Base-by-base conservation (phyloP, 441 rosid species). In the Biscutella laevigata region DNA sequence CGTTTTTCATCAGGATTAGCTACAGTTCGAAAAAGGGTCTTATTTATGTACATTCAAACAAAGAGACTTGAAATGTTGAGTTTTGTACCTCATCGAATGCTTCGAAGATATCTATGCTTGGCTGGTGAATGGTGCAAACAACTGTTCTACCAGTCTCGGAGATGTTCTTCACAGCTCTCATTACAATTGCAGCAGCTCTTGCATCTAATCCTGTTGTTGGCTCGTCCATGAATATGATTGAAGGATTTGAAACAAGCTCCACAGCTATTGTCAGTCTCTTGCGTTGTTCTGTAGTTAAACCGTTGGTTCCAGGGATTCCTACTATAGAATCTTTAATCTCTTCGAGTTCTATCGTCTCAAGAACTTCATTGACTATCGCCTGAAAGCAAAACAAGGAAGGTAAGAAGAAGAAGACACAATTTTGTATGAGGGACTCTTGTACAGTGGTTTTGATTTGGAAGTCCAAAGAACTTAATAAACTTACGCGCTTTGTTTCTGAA, bases 91-190 rank as follows among this genome's bases (percentile, higher is more conserved):
- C 80, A 14, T 76, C 78, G 53, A 77, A 77, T 4, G 77, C 66
- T 53, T 75, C 83, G 15, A 77, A 75, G 14, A 77, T 66, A 33
- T 77, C 82, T 9, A 71, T 71, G 41, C 85, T 57, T 2, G 82
- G 80, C 32, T 80, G 80, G 64, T 80, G 85, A 54, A 80, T 77
- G 2, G 85, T 80, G 75, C 82, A 77, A 8, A 77, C 80, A 20
- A 64, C 64, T 14, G 85, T 80, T 33, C 85, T 61, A 0, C 85
- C 80, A 2, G 78, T 77, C 22, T 40, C 62, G 8, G 71, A 66
- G 0, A 74, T 75, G 66, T 80, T 80, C 67, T 72, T 74, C 25
- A 77, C 77, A 2, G 80, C 77, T 37, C 86, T 66, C 77, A 77
- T 73, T 14, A 80, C 86, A 59, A 77, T 69, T 14, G 82, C 80